Conservation (phyloP, 306 rosid species). For the Ceratonia siliqua region DNA sequence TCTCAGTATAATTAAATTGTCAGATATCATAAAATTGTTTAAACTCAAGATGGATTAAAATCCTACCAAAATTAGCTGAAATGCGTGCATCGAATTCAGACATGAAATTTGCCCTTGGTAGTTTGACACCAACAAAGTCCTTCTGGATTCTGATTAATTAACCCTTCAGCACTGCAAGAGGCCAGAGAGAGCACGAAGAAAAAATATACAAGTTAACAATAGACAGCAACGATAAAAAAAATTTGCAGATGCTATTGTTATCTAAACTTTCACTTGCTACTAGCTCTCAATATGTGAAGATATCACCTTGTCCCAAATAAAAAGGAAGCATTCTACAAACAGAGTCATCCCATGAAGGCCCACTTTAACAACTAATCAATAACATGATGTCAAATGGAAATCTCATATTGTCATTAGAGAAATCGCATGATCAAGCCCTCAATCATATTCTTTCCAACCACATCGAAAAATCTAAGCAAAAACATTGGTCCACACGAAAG, state of each 20-base stretch:
- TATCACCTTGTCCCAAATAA: not conserved
- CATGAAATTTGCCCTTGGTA: conserved; percentile 52
- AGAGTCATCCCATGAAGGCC: not conserved
- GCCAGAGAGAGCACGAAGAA: not conserved
- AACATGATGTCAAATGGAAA: conserved; percentile 1
- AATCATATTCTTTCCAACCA: not conserved
- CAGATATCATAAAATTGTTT: not conserved
- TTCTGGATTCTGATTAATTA: conserved; percentile 32
- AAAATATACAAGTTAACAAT: conserved; percentile 12
- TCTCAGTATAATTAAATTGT: not conserved
- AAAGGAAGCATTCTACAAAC: not conserved
- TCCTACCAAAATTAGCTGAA: conserved; percentile 52
- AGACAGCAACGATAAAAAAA: not conserved
- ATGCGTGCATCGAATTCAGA: conserved; percentile 48
- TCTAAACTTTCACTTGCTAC: not conserved
- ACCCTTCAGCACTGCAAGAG: conserved; percentile 32
- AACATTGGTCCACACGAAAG: no score
- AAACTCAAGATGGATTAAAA: not conserved
- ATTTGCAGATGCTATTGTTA: not conserved
- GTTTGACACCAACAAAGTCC: conserved; percentile 23
- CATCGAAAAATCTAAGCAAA: no score
- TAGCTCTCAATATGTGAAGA: not conserved
- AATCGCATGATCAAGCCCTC: not conserved
- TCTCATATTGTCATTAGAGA: not conserved
- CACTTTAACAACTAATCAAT: not conserved